Conservation (phyloP, 176 grass and related monocot species). For the maize (Zea mays) region DNA sequence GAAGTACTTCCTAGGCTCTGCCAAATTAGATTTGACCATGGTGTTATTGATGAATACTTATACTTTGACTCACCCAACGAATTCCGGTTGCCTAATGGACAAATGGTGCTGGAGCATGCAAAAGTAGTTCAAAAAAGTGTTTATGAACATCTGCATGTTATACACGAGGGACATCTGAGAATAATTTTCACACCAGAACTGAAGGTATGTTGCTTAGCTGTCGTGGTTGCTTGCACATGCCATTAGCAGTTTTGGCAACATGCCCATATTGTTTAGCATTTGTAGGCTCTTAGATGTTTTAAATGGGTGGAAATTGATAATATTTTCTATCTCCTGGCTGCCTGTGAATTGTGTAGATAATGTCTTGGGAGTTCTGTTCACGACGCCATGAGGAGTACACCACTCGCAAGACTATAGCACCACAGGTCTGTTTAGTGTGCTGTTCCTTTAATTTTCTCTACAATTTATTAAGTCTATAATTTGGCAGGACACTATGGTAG, state of each 20-base stretch:
- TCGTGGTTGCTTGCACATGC: slow-evolving; percentile 9
- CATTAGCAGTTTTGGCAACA: neutral
- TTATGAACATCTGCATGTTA: slow-evolving; percentile 89
- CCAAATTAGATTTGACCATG: slow-evolving; percentile 98
- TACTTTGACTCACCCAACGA: slow-evolving; percentile 89
- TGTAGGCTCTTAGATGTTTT: slow-evolving; percentile 43
- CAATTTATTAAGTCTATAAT: neutral
- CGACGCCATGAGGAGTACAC: slow-evolving; percentile 80
- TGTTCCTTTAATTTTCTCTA: neutral
- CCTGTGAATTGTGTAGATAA: slow-evolving; percentile 54
- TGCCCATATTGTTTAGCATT: slow-evolving; percentile 2
- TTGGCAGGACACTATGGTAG: neutral
- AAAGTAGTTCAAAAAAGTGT: slow-evolving; percentile 93
- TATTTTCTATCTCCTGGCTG: slow-evolving; percentile 36
- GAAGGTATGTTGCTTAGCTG: slow-evolving; percentile 57
- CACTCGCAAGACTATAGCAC: slow-evolving; percentile 75
- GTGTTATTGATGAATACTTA: slow-evolving; percentile 81
- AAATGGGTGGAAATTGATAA: slow-evolving; percentile 50
- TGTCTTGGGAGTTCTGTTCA: slow-evolving; percentile 98
- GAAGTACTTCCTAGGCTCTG: slow-evolving; percentile 94
- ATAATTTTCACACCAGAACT: slow-evolving; percentile 96
- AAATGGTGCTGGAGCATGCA: slow-evolving; percentile 78
- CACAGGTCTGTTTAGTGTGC: slow-evolving; percentile 53
- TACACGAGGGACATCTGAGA: slow-evolving; percentile 81
- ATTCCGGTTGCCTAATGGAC: slow-evolving; percentile 69